These are phyloP conservation scores for Capsicum chinense DNA, from an alignment of 257 asterid genomes.

Conservation along the genomic window DNA sequence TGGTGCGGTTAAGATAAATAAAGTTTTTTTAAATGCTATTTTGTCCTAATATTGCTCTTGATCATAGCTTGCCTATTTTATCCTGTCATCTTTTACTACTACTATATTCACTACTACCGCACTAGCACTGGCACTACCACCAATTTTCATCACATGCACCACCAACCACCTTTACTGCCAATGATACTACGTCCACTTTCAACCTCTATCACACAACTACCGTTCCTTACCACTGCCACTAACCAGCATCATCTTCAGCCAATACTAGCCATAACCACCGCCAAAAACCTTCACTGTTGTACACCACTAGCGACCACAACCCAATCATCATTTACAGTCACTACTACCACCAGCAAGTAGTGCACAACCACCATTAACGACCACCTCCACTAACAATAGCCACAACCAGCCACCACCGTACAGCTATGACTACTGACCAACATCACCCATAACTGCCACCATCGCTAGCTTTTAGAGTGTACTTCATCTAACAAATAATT, in stretches of 20 bases:
- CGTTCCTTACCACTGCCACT: not conserved
- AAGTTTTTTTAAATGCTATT: not conserved
- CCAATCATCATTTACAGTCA: not conserved
- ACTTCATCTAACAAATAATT: not conserved
- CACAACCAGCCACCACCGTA: not conserved
- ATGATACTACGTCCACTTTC: too few species aligned
- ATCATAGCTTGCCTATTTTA: not conserved
- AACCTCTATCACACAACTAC: not conserved
- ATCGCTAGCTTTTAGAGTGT: not conserved
- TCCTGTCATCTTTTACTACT: not conserved
- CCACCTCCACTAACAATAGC: not conserved
- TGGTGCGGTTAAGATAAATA: slow-evolving; percentile 4
- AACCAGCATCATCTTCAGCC: not conserved
- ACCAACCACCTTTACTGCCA: not conserved
- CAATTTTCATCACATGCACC: not conserved
- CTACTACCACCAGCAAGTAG: not conserved
- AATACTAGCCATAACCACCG: not conserved
- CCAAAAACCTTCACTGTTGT: not conserved
- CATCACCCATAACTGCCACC: not conserved
- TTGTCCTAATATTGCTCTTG: not conserved
- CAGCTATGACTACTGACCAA: not conserved
- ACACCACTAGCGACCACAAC: not conserved
- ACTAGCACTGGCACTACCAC: not conserved
- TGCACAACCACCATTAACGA: not conserved
- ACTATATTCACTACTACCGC: not conserved